These are phyloP conservation scores for Eucalyptus regnans DNA, from an alignment of 345 rosid genomes.

Conservation along the genomic window DNA sequence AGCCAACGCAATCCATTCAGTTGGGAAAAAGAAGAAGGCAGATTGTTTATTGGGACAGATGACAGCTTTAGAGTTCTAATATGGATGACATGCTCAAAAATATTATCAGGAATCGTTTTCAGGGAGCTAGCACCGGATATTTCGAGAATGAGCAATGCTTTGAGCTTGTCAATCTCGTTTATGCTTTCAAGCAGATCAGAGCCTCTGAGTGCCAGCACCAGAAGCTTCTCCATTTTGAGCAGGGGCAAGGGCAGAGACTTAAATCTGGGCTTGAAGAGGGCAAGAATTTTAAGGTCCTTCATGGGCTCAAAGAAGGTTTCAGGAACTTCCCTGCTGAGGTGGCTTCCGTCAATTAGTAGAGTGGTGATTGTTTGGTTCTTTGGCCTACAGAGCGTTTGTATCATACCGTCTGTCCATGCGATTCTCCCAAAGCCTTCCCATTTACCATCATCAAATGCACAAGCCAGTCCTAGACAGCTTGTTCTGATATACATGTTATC, in stretches of 20 bases:
- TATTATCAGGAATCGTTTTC: not conserved
- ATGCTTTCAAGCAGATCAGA: constrained; percentile 16
- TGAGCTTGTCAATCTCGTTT: constrained; percentile 1
- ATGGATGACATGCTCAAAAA: constrained; percentile 5
- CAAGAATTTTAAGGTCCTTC: constrained; percentile 20
- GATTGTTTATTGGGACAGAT: constrained; percentile 6
- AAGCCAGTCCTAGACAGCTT: constrained; percentile 19
- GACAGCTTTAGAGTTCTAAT: constrained; percentile 51
- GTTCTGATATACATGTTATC: constrained; percentile 7
- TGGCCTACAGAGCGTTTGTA: constrained; percentile 15
- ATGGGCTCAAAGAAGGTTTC: not conserved
- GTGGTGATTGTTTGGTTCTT: constrained; percentile 7
- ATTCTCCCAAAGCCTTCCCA: constrained; percentile 26
- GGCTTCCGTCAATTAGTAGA: constrained; percentile 31
- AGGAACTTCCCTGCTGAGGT: constrained; percentile 10
- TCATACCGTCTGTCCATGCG: constrained; percentile 31
- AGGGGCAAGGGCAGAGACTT: constrained; percentile 2
- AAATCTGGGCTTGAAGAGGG: constrained; percentile 21
- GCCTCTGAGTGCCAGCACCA: constrained; percentile 24
- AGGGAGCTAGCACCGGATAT: constrained; percentile 37
- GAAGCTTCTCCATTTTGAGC: constrained; percentile 9
- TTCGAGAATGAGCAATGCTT: constrained; percentile 29
- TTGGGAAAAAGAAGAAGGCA: constrained; percentile 12
- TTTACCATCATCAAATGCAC: not conserved
- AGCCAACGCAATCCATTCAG: constrained; percentile 25